Evolutionary conservation across 164 flowering plant genomes (phyloP), one percentile per base, ranked within the genome.

Genomic region (Sedum album): DNA sequence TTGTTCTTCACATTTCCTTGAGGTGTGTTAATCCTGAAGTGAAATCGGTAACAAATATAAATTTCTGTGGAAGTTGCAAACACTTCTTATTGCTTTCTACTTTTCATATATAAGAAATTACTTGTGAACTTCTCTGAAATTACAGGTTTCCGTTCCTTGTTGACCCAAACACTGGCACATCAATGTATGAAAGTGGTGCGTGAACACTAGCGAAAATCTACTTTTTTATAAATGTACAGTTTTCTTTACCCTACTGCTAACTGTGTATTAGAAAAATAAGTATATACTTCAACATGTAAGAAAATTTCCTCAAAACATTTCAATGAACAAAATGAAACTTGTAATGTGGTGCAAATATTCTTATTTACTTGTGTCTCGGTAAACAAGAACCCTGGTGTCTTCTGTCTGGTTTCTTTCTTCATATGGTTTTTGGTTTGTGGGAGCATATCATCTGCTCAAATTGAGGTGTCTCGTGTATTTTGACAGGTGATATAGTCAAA

Each of bases 171-270:
- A 83, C 84, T 74, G 91, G 88, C 39, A 64, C 73, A 60, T 81
- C 86, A 44, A 71, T 84, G 75, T 89, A 83, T 72, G 95, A 89
- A 78, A 89, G 91, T 71, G 84, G 95, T 89, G 79, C 75, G 89
- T 72, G 41, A 67, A 71, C 57, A 60, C 61, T 53, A 44, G 66
- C 26, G 63, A 46, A 26, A 21, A 39, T 1, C 10, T 3, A 33
- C n/a, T n/a, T 33, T 66, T 25, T 21, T n/a, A 51, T 26, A 51
- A 51, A 21, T 51, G 26, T 51, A 26, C 21, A 51, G 1, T 51
- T n/a, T 5, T 18, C 5, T 51, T 21, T 21, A 5, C 26, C 26
- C 9, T 51, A 5, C 1, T 4, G 57, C 8, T 7, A 26, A 21
- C 2, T 41, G 11, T 35, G 15, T 1, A 4, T 21, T 48, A 48